Conservation (phyloP, 352 stramenopile species). For the Phytopythium aichiense region DNA sequence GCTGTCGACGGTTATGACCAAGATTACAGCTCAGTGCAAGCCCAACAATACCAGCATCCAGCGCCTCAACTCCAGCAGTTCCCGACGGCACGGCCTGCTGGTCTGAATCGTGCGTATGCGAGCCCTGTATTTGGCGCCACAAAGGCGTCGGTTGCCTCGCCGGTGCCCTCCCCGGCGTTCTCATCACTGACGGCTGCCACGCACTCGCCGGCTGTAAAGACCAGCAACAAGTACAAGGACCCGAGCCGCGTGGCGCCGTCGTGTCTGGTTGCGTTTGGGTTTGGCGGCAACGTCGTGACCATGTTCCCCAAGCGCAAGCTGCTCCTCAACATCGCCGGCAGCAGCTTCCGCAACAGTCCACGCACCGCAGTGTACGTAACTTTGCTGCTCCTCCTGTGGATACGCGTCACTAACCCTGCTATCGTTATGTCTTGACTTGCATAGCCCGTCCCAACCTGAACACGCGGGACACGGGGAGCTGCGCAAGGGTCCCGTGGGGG, state of each 20-base stretch:
- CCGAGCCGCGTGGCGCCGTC: conserved; percentile 68
- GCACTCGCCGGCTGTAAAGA: conserved; percentile 23
- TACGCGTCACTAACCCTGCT: not conserved
- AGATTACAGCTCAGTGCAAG: not conserved
- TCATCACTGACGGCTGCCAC: not conserved
- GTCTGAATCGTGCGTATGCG: conserved; percentile 2
- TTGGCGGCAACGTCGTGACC: conserved; percentile 85
- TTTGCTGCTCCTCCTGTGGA: conserved; percentile 1
- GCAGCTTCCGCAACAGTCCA: conserved; percentile 60
- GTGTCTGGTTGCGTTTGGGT: conserved; percentile 78
- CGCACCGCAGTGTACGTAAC: conserved; percentile 44
- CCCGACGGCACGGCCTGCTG: not conserved
- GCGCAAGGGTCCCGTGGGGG: conserved; percentile 72
- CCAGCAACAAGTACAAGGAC: conserved; percentile 83
- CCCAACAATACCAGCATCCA: conserved; percentile 11
- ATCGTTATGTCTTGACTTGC: not conserved
- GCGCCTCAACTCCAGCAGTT: conserved; percentile 7
- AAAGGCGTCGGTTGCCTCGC: not conserved
- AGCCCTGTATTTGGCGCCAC: not conserved
- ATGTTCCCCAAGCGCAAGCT: conserved; percentile 89
- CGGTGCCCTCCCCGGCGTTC: not conserved
- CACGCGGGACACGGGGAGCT: conserved; percentile 52
- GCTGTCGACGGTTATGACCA: not conserved
- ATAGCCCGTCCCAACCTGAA: conserved; percentile 50
- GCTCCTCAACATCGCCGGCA: conserved; percentile 59